Conservation (phyloP, 306 rosid species). For the Acacia crassicarpa region DNA sequence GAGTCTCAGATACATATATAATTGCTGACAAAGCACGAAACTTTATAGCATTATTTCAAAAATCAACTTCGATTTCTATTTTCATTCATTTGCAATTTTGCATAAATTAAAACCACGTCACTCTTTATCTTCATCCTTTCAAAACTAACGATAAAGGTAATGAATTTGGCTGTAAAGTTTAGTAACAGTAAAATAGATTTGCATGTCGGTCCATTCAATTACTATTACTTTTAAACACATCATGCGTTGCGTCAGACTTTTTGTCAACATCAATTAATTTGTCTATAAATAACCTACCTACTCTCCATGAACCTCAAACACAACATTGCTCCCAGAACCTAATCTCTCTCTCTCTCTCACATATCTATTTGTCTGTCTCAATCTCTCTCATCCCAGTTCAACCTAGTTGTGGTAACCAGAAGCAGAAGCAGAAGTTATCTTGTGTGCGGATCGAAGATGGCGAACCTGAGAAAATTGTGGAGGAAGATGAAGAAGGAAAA, state of each 20-base stretch:
- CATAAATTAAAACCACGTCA: background rate
- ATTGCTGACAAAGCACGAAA: background rate
- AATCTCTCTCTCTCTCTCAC: too few relatives aligned
- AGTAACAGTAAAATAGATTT: background rate
- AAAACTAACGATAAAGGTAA: background rate
- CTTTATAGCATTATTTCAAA: background rate
- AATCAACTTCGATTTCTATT: background rate
- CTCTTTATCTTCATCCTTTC: background rate
- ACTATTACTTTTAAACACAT: background rate
- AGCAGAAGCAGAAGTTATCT: too few relatives aligned
- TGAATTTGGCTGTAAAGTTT: background rate
- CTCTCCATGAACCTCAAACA: too few relatives aligned
- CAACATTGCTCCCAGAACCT: too few relatives aligned
- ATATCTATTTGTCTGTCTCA: too few relatives aligned
- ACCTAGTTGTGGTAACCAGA: too few relatives aligned
- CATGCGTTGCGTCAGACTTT: background rate
- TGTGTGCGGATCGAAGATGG: constrained; percentile 12
- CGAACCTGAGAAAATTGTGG: constrained; percentile 53
- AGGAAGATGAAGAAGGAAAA: constrained; percentile 53
- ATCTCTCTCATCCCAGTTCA: too few relatives aligned
- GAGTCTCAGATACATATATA: background rate
- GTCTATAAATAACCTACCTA: background rate
- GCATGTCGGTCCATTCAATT: background rate
- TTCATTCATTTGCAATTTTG: background rate
- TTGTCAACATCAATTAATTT: background rate